Percentiles rank a stretch among this genome's conserved stretches.
Conservation (phyloP, 768 basidiomycete species). For the Amanita rimosa region DNA sequence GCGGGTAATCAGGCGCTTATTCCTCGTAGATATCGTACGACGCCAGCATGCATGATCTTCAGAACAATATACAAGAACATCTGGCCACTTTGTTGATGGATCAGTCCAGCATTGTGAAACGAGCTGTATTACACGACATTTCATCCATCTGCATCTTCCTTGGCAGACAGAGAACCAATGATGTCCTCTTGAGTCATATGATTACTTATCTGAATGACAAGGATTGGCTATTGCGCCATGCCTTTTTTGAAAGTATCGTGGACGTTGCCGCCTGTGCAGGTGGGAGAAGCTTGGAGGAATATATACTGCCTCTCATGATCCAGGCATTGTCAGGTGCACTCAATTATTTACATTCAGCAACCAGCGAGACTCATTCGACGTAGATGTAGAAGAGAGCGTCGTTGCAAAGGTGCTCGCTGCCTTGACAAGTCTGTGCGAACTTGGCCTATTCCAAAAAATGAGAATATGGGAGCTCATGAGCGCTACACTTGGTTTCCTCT, state of each 20-base stretch:
- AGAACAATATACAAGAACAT: constrained; percentile 77
- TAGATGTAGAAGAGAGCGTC: constrained; percentile 93
- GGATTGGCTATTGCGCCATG: constrained; percentile 84
- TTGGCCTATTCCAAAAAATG: constrained; percentile 87
- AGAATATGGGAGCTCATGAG: constrained; percentile 97
- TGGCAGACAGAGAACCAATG: constrained; percentile 87
- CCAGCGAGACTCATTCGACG: background rate
- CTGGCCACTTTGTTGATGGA: constrained; percentile 82
- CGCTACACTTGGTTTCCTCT: constrained; percentile 77
- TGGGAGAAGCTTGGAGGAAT: constrained; percentile 85
- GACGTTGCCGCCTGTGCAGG: constrained; percentile 94
- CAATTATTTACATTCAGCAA: background rate
- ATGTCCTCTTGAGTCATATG: constrained; percentile 85
- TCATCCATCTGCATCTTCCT: constrained; percentile 89
- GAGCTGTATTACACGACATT: constrained; percentile 80
- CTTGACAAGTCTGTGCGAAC: constrained; percentile 79
- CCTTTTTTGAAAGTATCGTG: constrained; percentile 93
- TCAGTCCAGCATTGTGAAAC: constrained; percentile 79
- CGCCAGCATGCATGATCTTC: constrained; percentile 74
- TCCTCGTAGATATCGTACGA: constrained; percentile 77
- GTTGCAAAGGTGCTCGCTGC: constrained; percentile 84
- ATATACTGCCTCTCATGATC: constrained; percentile 93
- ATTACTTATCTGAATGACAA: constrained; percentile 82
- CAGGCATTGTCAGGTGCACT: constrained; percentile 83
- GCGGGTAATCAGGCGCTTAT: background rate